Evolutionary conservation across 192 early-diverging fungal species (phyloP), one percentile per base, ranked within the genome.

Genomic region (Physocladia obscura): DNA sequence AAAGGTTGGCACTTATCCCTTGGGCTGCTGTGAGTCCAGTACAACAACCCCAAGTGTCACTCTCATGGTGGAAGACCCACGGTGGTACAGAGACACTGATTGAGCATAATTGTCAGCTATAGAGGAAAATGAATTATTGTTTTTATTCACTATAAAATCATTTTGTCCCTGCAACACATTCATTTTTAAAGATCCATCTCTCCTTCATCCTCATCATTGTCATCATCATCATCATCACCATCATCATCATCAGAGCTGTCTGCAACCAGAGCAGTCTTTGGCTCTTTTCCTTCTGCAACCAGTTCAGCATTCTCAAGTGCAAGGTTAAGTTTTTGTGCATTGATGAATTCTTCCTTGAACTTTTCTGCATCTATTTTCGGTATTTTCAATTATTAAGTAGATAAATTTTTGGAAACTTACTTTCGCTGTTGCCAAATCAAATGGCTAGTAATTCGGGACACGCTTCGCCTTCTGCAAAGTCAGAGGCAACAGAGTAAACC

Each of bases 341-440:
- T 73, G 69, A 93, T 91, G 75, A 96, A 93, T 39, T 87, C 83
- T 32, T 84, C 89, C 85, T 96, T 96, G 89, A 93, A 94, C 79
- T 91, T 86, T 79, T 90, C 89, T 67, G 95, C 95, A 68, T 95
- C 83, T 87, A n/a, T n/a, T 40, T n/a, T 34, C 1, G 22, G 30
- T 36, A 55, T 24, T 32, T 15, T 4, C 57, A 36, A n/a, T 13
- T 51, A 15, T 56, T 3, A 35, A 21, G n/a, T 21, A 44, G 49
- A 2, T n/a, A 8, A 71, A 50, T 2, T 26, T 8, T 19, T 47
- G 21, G 34, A 21, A 3, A 81, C 81, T 50, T 64, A 86, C 83
- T 96, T 39, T 99, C 96, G 47, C 89, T 78, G 88, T 96, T 98
- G 72, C 90, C 93, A 64, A 99, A 96, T 63, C 97, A 91, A 68